phyloP scores from a whole-genome alignment of 306 rosid genomes.

The Ammopiptanthus mongolicus region DNA sequence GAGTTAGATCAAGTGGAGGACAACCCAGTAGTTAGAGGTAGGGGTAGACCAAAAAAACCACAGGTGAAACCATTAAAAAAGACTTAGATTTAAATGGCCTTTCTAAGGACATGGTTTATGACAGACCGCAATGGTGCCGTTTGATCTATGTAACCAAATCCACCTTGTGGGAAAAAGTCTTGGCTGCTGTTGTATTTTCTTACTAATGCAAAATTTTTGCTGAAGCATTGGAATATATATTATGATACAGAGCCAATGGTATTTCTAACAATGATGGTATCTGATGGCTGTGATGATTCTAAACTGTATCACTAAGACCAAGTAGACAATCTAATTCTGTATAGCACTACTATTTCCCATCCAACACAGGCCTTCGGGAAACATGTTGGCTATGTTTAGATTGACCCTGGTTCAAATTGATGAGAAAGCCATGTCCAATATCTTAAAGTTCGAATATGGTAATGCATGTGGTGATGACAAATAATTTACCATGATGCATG shows the following conservation, averaged over 20 bases:
- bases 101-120: no score
- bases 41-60: no score
- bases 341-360: background rate
- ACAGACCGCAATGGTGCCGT: no score
- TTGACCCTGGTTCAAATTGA: slow-evolving; percentile 5
- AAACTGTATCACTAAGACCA: background rate
- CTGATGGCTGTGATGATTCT: background rate
- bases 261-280: background rate
- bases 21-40: no score
- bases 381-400: background rate
- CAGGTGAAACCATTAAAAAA: no score
- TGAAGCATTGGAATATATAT: background rate
- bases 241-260: background rate
- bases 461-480: background rate
- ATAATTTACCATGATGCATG: slow-evolving; percentile 6
- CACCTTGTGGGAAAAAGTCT: no score
- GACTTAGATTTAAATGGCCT: no score
- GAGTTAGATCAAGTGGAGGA: no score
- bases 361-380: background rate
- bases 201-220: background rate
- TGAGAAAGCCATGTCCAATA: background rate
- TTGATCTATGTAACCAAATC: no score
- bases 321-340: background rate
- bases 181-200: background rate
- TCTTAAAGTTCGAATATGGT: background rate